These are phyloP conservation scores for Taphrina wiesneri DNA, from an alignment of 1,139 yeast genomes.

Conservation along the genomic window DNA sequence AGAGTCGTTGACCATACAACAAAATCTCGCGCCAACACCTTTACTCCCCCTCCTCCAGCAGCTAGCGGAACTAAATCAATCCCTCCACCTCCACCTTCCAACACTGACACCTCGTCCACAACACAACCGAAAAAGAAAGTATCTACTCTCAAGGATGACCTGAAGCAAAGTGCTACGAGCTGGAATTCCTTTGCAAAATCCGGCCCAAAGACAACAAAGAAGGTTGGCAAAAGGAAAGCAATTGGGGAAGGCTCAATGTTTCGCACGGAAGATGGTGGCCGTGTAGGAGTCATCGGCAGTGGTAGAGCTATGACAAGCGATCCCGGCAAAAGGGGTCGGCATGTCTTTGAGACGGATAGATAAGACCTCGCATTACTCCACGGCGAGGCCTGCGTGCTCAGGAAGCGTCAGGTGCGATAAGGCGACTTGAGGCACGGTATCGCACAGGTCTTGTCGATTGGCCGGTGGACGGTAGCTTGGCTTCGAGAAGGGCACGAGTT, in stretches of 20 bases:
- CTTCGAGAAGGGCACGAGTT: too few species aligned
- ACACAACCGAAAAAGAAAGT: constrained; percentile 23
- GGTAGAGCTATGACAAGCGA: constrained; percentile 40
- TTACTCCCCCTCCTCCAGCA: constrained; percentile 22
- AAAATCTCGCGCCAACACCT: background rate
- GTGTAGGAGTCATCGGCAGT: constrained; percentile 43
- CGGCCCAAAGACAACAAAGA: constrained; percentile 41
- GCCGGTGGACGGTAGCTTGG: too few species aligned
- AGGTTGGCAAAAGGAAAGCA: constrained; percentile 41
- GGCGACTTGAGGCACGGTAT: background rate
- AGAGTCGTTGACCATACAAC: background rate
- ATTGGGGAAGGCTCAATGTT: constrained; percentile 43
- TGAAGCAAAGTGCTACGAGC: constrained; percentile 14
- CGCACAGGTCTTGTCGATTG: background rate
- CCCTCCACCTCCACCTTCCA: constrained; percentile 27
- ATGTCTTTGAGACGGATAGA: constrained; percentile 19
- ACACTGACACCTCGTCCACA: background rate
- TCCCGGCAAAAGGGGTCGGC: constrained; percentile 11
- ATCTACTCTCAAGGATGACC: constrained; percentile 5
- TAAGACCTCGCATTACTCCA: background rate
- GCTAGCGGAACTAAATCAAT: background rate
- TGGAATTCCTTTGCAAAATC: constrained; percentile 25
- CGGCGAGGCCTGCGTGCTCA: background rate
- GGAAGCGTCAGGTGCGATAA: too few species aligned
- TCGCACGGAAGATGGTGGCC: constrained; percentile 43